Conservation (phyloP, 768 basidiomycete genomes). For the Boletus insuetus region DNA sequence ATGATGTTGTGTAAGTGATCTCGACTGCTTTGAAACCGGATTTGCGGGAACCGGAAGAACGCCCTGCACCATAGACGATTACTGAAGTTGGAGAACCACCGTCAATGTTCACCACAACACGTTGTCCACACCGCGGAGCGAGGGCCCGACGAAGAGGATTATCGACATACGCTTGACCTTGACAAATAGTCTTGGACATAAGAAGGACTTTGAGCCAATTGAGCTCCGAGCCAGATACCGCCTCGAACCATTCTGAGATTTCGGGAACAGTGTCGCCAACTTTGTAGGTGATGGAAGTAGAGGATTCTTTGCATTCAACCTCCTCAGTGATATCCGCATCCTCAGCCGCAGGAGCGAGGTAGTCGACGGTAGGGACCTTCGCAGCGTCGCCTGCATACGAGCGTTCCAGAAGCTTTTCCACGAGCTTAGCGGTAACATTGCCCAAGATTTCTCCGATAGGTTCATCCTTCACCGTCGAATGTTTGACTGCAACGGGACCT, state of each 20-base stretch:
- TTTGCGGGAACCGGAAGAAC: conserved; percentile 75
- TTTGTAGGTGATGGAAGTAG: conserved; percentile 46
- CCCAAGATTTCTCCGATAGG: conserved; percentile 92
- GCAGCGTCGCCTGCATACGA: conserved; percentile 75
- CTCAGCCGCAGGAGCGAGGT: conserved; percentile 61
- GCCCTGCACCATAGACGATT: conserved; percentile 71
- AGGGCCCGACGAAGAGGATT: conserved; percentile 90
- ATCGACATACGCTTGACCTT: conserved; percentile 79
- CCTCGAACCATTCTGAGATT: conserved; percentile 74
- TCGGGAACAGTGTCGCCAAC: conserved; percentile 58
- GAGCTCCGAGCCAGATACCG: conserved; percentile 76
- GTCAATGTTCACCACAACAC: conserved; percentile 57
- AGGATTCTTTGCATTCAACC: conserved; percentile 41
- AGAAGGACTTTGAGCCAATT: conserved; percentile 87
- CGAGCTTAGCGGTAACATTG: conserved; percentile 76
- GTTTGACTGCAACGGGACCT: conserved; percentile 92
- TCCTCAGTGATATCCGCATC: conserved; percentile 37
- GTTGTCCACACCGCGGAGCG: conserved; percentile 76
- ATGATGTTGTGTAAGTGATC: conserved; percentile 53
- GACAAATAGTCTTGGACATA: conserved; percentile 79
- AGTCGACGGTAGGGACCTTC: conserved; percentile 79
- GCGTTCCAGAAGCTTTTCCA: conserved; percentile 72
- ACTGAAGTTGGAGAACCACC: conserved; percentile 55
- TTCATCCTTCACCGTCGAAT: conserved; percentile 85
- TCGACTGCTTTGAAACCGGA: conserved; percentile 80